These are phyloP conservation scores for Sarcodon sp. DNA, from an alignment of 768 basidiomycete species.

Conservation along the genomic window DNA sequence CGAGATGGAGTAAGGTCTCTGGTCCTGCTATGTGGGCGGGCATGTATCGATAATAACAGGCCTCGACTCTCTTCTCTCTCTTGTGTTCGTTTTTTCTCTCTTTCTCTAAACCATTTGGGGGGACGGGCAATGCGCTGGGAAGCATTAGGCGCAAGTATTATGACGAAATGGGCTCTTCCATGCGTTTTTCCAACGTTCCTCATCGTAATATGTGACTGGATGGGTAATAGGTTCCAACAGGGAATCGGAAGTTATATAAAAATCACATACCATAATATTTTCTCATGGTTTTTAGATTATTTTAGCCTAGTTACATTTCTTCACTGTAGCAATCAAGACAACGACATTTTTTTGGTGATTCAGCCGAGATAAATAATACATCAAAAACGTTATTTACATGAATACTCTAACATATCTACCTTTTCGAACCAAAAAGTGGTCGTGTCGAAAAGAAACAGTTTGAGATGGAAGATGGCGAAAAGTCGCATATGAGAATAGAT, in stretches of 20 bases:
- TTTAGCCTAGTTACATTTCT: no score
- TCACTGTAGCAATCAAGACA: no score
- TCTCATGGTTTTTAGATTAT: no score
- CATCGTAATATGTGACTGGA: no score
- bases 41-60: constrained; percentile 42
- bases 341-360: neutral
- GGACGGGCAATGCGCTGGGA: neutral
- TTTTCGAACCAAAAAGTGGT: no score
- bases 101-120: neutral
- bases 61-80: neutral
- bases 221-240: no score
- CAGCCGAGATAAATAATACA: constrained; percentile 1
- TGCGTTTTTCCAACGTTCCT: no score
- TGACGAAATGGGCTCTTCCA: no score
- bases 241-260: no score
- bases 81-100: neutral
- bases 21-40: constrained; percentile 52
- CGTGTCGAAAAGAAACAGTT: neutral
- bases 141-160: neutral
- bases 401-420: neutral
- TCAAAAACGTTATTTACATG: neutral
- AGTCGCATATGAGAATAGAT: neutral
- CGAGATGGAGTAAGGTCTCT: constrained; percentile 63
- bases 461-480: neutral
- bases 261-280: no score